Evolutionary conservation across 306 rosid species (phyloP).

Genomic region (Gleditsia sinensis): DNA sequence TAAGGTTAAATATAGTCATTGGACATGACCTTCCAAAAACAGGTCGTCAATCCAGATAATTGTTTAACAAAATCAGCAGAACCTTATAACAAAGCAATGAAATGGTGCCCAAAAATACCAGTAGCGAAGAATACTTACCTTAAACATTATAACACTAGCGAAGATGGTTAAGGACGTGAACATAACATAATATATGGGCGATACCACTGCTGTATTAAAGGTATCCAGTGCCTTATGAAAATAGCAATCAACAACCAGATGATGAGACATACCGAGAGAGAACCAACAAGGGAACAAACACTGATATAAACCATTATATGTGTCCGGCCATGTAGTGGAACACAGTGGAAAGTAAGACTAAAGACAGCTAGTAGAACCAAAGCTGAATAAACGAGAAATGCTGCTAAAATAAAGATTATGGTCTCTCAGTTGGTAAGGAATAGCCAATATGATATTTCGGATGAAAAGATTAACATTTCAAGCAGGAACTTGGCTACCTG

Average conservation of each 20-base stretch:
- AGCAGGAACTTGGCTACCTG: conserved; percentile 47
- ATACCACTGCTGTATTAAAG: conserved; percentile 85
- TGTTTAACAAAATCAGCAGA: neutral
- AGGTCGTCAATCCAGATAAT: neutral
- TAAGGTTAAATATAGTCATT: conserved; percentile 1
- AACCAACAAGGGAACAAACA: conserved; percentile 88
- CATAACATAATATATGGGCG: conserved; percentile 91
- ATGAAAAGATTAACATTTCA: neutral
- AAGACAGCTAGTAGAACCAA: conserved; percentile 55
- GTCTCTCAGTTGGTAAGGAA: neutral
- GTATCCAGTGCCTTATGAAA: conserved; percentile 76
- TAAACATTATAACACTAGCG: conserved; percentile 90
- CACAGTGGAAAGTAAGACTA: conserved; percentile 51
- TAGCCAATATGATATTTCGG: neutral
- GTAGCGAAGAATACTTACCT: conserved; percentile 48
- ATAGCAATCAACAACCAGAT: conserved; percentile 24
- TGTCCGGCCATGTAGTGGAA: conserved; percentile 69
- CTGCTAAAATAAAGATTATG: conserved; percentile 8
- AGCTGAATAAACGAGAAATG: conserved; percentile 24
- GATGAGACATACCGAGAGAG: conserved; percentile 73
- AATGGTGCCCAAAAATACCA: neutral
- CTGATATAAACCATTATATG: conserved; percentile 73
- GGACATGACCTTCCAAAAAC: conserved; percentile 13
- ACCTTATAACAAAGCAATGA: neutral
- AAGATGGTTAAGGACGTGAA: conserved; percentile 82